phyloP scores from a whole-genome alignment of 176 grass and related monocot species.

The Hordeum vulgare region MorexV3_pseudomolecules_assembly NC_058520.1:197532530-197533029 shows the following conservation, averaged over 20 bases:
- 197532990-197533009: slow-evolving; percentile 5
- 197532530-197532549: slow-evolving; percentile 1
- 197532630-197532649: slow-evolving; percentile 90
- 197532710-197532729: background rate
- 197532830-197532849: background rate
- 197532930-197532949: slow-evolving; percentile 53
- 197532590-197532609: slow-evolving; percentile 79
- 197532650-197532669: slow-evolving; percentile 76
- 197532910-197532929: slow-evolving; percentile 49
- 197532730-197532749: background rate
- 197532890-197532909: slow-evolving; percentile 91
- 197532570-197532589: slow-evolving; percentile 86
- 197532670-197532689: slow-evolving; percentile 44
- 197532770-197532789: background rate
- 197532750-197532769: background rate
- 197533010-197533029: background rate
- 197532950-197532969: background rate
- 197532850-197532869: slow-evolving; percentile 14
- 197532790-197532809: background rate
- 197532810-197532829: background rate
- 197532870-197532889: slow-evolving; percentile 88
- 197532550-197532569: slow-evolving; percentile 90
- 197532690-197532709: background rate
- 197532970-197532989: background rate
- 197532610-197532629: slow-evolving; percentile 52